Evolutionary conservation across 2,329 filamentous ascomycete species (phyloP), one percentile per base, ranked within the genome.

Genomic region (Trichoderma simmonsii): DNA sequence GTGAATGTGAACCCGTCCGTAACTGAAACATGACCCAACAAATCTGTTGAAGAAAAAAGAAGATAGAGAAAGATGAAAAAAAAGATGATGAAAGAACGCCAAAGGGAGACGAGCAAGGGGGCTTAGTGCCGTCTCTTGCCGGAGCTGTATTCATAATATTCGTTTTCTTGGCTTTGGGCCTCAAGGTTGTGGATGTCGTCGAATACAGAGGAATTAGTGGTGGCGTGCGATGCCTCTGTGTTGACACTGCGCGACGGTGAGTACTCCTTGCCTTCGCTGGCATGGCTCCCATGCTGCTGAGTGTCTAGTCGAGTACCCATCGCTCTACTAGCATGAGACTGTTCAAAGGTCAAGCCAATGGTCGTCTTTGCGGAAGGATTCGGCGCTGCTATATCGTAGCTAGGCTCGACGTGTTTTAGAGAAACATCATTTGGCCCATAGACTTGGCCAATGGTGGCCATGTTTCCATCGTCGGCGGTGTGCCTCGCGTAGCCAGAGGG

Each of bases 341-440:
- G 72, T 59, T 75, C 74, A 43, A 78, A 74, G 12, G 75, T 73
- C n/a, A 75, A 71, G 54, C 74, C 62, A 9, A 74, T 43, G 6
- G 60, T 39, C 21, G 59, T 73, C 57, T 62, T 73, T 2, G 69
- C 24, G 43, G 48, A 69, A 7, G 26, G 68, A 2, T 15, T 15
- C 8, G 34, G 18, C 21, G 71, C 9, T 28, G n/a, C 65, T 14
- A 63, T 34, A 6, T 76, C 71, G 54, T 68, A 72, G 51, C 75
- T 73, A 32, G 75, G 56, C 9, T 72, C 74, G 43, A 81, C 73
- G 11, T 75, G 74, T 26, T 79, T 76, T 7, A 84, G 75, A 4
- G 81, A 81, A 12, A 83, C 74, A 32, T 85, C 83, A 30, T 79
- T 77, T 4, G 79, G 80, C 0, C 80, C 82, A 36, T 77, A 81